Evolutionary conservation across 192 early-diverging fungal genomes (phyloP).

Genomic region (Cladochytrium replicatum): DNA sequence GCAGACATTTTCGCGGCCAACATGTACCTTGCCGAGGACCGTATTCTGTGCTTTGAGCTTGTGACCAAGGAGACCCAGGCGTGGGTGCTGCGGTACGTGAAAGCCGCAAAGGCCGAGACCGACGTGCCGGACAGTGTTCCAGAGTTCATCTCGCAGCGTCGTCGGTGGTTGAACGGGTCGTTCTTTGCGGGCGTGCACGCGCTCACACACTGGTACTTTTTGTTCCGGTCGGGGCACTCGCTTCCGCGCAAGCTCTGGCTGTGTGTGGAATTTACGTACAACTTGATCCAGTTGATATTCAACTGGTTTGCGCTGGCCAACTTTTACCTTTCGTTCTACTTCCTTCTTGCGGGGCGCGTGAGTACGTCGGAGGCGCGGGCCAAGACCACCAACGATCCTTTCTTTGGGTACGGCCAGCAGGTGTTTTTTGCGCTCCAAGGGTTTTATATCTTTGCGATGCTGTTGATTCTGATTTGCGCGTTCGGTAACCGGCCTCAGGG

Average conservation of each 20-base stretch:
- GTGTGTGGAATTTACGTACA: constrained; percentile 72
- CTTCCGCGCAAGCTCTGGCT: constrained; percentile 62
- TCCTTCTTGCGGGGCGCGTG: constrained; percentile 38
- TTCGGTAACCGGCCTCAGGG: constrained; percentile 96
- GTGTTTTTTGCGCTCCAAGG: constrained; percentile 60
- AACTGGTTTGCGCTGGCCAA: constrained; percentile 82
- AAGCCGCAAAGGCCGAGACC: constrained; percentile 79
- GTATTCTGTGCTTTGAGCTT: constrained; percentile 92
- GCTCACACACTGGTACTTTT: constrained; percentile 60
- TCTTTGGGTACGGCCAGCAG: constrained; percentile 45
- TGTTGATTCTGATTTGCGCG: constrained; percentile 76
- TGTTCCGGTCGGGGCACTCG: constrained; percentile 70
- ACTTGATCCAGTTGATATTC: constrained; percentile 69
- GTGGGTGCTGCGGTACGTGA: constrained; percentile 82
- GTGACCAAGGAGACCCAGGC: constrained; percentile 69
- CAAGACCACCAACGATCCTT: constrained; percentile 41
- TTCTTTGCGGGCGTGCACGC: constrained; percentile 91
- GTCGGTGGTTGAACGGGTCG: constrained; percentile 93
- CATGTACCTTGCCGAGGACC: constrained; percentile 87
- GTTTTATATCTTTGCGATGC: constrained; percentile 71
- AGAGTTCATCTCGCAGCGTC: constrained; percentile 92
- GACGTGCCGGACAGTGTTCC: constrained; percentile 83
- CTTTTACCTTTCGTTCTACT: constrained; percentile 75
- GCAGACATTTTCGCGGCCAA: constrained; percentile 78
- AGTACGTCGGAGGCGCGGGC: constrained; percentile 5